Conservation (phyloP, 257 asterid genomes). For the Scutellaria minor region DNA sequence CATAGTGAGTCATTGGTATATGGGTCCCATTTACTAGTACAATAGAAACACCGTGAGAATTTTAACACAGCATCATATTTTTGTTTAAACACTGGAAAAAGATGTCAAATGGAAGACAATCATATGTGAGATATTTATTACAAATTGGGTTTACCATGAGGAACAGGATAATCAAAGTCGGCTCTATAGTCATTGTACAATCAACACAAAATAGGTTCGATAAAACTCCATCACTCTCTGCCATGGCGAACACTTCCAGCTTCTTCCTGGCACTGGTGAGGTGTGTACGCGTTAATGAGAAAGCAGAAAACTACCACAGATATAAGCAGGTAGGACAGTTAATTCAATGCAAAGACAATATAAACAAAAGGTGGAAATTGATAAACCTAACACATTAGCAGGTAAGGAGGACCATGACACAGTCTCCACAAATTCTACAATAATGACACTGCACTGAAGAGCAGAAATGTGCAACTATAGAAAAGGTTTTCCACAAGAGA, state of each 20-base stretch:
- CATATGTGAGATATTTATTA: slow-evolving; percentile 35
- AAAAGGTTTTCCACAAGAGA: neutral
- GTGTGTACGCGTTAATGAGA: slow-evolving; percentile 1
- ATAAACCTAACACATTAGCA: neutral
- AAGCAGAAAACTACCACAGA: neutral
- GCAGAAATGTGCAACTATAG: slow-evolving; percentile 2
- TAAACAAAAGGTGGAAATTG: neutral
- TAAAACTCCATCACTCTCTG: slow-evolving; percentile 31
- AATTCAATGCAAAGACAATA: neutral
- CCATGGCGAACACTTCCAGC: slow-evolving; percentile 38
- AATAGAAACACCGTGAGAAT: neutral
- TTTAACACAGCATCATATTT: neutral
- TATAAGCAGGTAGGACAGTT: neutral
- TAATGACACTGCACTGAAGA: neutral
- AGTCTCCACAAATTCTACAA: slow-evolving; percentile 8
- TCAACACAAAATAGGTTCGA: slow-evolving; percentile 5
- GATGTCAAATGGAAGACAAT: slow-evolving; percentile 20
- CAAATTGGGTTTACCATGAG: slow-evolving; percentile 31
- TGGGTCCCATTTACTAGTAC: too few relatives aligned
- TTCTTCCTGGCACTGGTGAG: slow-evolving; percentile 38
- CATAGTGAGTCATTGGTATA: too few relatives aligned
- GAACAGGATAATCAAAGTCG: slow-evolving; percentile 23
- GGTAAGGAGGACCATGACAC: slow-evolving; percentile 20
- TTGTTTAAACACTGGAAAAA: slow-evolving; percentile 25
- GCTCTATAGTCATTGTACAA: slow-evolving; percentile 29